Evolutionary conservation across 768 basidiomycete species (phyloP), one percentile per base, ranked within the genome.

Genomic region (Pisolithus orientalis): DNA sequence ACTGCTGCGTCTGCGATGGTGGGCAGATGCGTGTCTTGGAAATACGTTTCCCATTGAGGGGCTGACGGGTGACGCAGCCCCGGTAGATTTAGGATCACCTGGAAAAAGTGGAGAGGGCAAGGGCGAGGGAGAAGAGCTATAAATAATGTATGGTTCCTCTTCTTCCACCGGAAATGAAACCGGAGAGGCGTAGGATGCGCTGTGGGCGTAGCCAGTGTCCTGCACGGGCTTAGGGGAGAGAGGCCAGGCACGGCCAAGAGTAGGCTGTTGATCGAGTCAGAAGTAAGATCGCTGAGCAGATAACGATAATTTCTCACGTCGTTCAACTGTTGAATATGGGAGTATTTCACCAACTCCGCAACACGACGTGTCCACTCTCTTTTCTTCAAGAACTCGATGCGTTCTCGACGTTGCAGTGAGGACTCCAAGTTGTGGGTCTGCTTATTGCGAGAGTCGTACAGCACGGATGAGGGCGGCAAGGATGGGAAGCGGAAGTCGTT

Each of bases 331-430:
- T 61, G 66, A 1, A 62, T 59, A 17, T 48, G 68, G 4, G 68
- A 68, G 37, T 66, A 57, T 27, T 57, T 66, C 1, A 72, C 62
- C 72, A 72, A 73, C 49, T 71, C 66, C 1, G 72, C 60, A 62
- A 72, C 65, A 27, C 71, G 62, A 16, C 68, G 62, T 1, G 80
- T 72, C 55, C 70, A 74, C 54, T 75, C 76, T 43, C 74, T 69
- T 51, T 68, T 72, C 49, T 75, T 75, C 42, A 78, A 61, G 57
- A 81, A 80, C n/a, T 77, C 77, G 53, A 74, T 67, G 55, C 80
- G 78, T 53, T 78, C 76, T 45, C 70, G 70, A 25, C 78, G 67
- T 65, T 82, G 80, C 1, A 60, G 1, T 2, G 34, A 34, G 11
- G 72, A 73, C 64, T 82, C 80, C 31, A 68, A 48, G 52, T 70